These are phyloP conservation scores for Pseudogymnoascus sp. DNA, from an alignment of 2,329 filamentous ascomycete genomes.

Conservation along the genomic window DNA sequence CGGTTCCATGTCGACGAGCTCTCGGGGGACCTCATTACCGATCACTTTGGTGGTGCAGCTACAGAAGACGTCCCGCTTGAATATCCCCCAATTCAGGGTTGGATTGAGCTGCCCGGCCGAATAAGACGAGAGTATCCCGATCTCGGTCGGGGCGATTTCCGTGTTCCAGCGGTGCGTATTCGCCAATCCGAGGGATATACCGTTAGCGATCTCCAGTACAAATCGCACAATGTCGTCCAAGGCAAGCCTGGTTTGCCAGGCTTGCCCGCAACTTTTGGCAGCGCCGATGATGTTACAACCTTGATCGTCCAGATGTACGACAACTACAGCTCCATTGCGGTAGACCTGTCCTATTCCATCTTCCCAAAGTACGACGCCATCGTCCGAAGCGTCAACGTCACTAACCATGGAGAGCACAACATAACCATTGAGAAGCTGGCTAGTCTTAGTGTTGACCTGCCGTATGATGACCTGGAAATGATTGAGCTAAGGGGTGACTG, in stretches of 20 bases:
- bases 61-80: constrained; percentile 36
- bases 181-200: constrained; percentile 49
- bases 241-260: not conserved
- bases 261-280: not conserved
- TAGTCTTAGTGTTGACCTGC: constrained; percentile 53
- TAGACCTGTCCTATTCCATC: constrained; percentile 53
- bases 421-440: constrained; percentile 48
- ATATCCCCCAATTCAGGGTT: constrained; percentile 35
- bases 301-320: constrained; percentile 50
- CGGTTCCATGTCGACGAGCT: constrained; percentile 51
- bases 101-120: constrained; percentile 43
- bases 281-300: constrained; percentile 48
- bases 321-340: constrained; percentile 47
- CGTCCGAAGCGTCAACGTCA: constrained; percentile 51
- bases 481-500: constrained; percentile 55
- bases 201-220: not conserved
- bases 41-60: constrained; percentile 51
- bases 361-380: constrained; percentile 55
- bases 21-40: constrained; percentile 48
- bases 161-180: constrained; percentile 52
- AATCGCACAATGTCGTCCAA: not conserved
- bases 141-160: constrained; percentile 53
- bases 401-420: constrained; percentile 45
- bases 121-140: constrained; percentile 55
- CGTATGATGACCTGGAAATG: constrained; percentile 52